Percentiles rank a stretch among this genome's conserved stretches.
Evolutionary conservation across 495 filamentous ascomycete species (phyloP).

Genomic region (Aspergillus saccharolyticus): DNA sequence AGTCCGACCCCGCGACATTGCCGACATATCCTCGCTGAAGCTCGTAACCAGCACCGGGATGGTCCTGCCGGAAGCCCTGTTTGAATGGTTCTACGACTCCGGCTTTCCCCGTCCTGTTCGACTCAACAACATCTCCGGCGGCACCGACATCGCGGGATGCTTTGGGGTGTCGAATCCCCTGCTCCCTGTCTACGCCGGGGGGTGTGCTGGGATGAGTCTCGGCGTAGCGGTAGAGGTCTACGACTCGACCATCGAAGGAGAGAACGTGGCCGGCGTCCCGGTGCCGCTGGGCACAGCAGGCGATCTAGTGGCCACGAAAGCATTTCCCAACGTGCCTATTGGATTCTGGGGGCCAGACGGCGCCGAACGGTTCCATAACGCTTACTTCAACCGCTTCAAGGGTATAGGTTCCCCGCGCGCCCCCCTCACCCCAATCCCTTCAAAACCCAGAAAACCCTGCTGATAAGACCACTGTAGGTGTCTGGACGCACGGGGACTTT

Average conservation of each 20-base stretch:
- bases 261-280: slow-evolving; percentile 46
- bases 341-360: slow-evolving; percentile 62
- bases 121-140: slow-evolving; percentile 69
- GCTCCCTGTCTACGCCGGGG: slow-evolving; percentile 66
- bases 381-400: slow-evolving; percentile 69
- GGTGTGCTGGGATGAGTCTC: slow-evolving; percentile 58
- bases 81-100: slow-evolving; percentile 80
- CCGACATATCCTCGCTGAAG: slow-evolving; percentile 54
- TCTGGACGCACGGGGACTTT: slow-evolving; percentile 82
- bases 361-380: slow-evolving; percentile 55
- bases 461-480: slow-evolving; percentile 38
- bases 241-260: slow-evolving; percentile 52
- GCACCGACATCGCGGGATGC: slow-evolving; percentile 71
- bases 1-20: slow-evolving; percentile 53
- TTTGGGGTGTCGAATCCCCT: slow-evolving; percentile 66
- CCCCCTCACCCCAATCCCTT: background rate
- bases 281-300: slow-evolving; percentile 61
- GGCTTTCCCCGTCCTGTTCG: slow-evolving; percentile 62
- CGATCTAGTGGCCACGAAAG: slow-evolving; percentile 62
- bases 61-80: slow-evolving; percentile 67
- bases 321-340: slow-evolving; percentile 72
- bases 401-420: slow-evolving; percentile 13
- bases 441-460: no score
- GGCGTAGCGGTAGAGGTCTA: slow-evolving; percentile 64
- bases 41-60: slow-evolving; percentile 68